These are phyloP conservation scores for Beverwykella pulmonaria DNA, from an alignment of 495 filamentous ascomycete genomes.

Conservation along the genomic window DNA sequence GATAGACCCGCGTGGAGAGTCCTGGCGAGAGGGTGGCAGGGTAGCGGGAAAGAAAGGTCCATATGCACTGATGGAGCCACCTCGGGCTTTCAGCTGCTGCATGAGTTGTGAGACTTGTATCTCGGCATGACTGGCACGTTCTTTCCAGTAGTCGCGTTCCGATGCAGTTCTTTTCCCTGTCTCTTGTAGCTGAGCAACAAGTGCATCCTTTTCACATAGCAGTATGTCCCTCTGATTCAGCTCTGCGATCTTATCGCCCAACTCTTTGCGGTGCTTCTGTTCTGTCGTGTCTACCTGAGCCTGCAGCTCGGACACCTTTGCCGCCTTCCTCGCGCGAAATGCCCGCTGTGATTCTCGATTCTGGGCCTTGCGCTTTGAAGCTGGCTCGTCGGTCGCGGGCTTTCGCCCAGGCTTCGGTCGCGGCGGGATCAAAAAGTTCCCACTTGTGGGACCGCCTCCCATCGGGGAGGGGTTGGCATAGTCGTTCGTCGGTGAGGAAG, in stretches of 20 bases:
- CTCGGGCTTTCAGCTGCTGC: not conserved
- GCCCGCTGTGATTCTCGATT: slow-evolving; percentile 39
- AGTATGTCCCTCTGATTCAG: not conserved
- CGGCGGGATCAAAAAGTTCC: slow-evolving; percentile 31
- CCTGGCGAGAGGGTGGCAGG: slow-evolving; percentile 12
- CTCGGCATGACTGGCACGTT: not conserved
- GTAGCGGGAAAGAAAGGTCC: slow-evolving; percentile 9
- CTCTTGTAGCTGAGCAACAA: slow-evolving; percentile 4
- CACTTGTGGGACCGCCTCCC: slow-evolving; percentile 35
- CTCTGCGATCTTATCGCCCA: slow-evolving; percentile 16
- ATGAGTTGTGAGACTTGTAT: not conserved
- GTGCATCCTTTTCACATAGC: slow-evolving; percentile 1
- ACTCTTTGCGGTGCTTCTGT: slow-evolving; percentile 17
- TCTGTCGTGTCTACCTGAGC: slow-evolving; percentile 26
- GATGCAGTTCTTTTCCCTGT: not conserved
- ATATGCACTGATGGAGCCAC: not conserved
- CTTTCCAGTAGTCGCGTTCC: slow-evolving; percentile 32
- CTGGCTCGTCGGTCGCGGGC: slow-evolving; percentile 40
- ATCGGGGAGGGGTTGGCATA: slow-evolving; percentile 25
- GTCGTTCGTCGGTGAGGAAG: slow-evolving; percentile 16
- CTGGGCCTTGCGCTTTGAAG: slow-evolving; percentile 39
- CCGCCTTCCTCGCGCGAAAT: slow-evolving; percentile 35
- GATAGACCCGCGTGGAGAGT: slow-evolving; percentile 18
- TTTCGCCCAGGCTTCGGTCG: slow-evolving; percentile 41
- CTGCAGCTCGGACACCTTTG: slow-evolving; percentile 31